Evolutionary conservation across 495 filamentous ascomycete species (phyloP), one percentile per base, ranked within the genome.

Genomic region (Xylaria bambusicola): DNA sequence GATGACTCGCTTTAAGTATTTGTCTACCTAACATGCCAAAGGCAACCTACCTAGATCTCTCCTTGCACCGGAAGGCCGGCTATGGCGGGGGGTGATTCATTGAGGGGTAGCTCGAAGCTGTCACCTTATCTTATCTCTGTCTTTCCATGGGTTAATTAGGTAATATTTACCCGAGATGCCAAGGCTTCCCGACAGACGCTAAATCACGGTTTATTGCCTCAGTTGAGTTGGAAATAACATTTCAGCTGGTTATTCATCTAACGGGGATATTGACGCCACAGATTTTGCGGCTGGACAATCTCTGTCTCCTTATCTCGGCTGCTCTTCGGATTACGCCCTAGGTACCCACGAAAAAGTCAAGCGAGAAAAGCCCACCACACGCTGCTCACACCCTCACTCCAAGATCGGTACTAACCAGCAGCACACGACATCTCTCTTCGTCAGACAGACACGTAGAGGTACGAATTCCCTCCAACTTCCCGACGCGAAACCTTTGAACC

Each of bases 261-360:
- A 10, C 45, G 33, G 23, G 55, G 20, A 7, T 2, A 21, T 21
- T 38, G 20, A 48, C n/a, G 55, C 55, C 27, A 57, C 33, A 41
- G 24, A 5, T 4, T 20, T 9, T 44, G 52, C 12, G 52, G 52
- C 52, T 54, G 38, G 26, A 40, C n/a, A 17, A 15, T 10, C 3
- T n/a, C 36, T 9, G 33, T 1, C 47, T 10, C 24, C 38, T 33
- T 36, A 20, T 40, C 33, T 63, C 68, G 68, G 68, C 38, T 65
- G 24, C 51, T 71, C 66, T 62, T 68, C 68, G 68, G 68, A 64
- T 56, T 62, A 56, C 47, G 36, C 35, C 52, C 60, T 57, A 23
- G 38, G 60, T 64, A 60, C 68, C 65, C 68, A 70, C 68, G 68
- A 71, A 70, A 62, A 66, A 29, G 61, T 48, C 56, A 67, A 64